Base-by-base conservation (phyloP, 2,329 filamentous ascomycete genomes). In the Cryphonectria carpinicola region DNA sequence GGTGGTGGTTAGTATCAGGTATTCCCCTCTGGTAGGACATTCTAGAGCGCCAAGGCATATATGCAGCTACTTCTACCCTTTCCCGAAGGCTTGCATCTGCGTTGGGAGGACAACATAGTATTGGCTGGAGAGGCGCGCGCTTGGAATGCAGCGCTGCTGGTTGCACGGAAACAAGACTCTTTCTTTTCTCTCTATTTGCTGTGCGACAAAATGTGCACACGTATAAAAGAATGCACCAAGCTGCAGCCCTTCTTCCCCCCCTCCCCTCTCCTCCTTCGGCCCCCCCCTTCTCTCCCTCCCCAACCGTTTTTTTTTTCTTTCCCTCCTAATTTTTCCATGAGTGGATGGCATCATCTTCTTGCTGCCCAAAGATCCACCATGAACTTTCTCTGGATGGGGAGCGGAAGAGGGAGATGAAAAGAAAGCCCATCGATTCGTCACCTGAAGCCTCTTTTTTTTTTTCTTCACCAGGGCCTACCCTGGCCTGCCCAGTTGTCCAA, bases 301-400 rank as follows among this genome's bases (percentile, higher is more conserved):
- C 37, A 39, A 39, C 37, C 3, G n/a, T 28, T 25, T 11, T 14
- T 13, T 14, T 22, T n/a, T n/a, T 22, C 46, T n/a, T 52, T 52
- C 22, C 22, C 4, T 32, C 32, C 39, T 46, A 28, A 28, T 14
- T 17, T 11, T 11, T 32, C 46, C 19, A 19, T 39, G 37, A 8
- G 14, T 28, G 19, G n/a, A 25, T 7, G 32, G 28, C 35, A 28
- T 10, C 13, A 19, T 37, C 22, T 25, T 56, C n/a, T 19, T 66
- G 65, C 49, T 56, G 32, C 49, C 28, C n/a, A n/a, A 56, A 41
- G n/a, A 37, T 43, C 52, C 65, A 66, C 49, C 46, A 66, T 66
- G 65, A 66, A 43, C 54, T 22, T 4, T 43, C 22, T 41, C 6
- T 14, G 32, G 37, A 10, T 32, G 28, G 17, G 41, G 3, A 7